Evolutionary conservation across 2,329 filamentous ascomycete genomes (phyloP).

Genomic region (Aspergillus phoenicis): DNA sequence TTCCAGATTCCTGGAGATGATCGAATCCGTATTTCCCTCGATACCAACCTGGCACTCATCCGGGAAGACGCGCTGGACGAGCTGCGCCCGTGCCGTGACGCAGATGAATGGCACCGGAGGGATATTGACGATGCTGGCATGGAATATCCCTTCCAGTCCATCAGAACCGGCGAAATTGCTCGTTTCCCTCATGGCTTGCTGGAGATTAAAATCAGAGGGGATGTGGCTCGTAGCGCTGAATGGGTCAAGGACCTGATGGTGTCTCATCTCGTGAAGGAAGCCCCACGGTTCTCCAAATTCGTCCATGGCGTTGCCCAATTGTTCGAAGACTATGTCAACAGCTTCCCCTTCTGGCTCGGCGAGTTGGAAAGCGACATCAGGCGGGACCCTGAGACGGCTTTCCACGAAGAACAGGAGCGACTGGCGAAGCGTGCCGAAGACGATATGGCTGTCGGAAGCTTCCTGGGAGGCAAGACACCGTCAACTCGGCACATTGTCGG

Average conservation of each 20-base stretch:
- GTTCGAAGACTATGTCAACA: slow-evolving; percentile 96
- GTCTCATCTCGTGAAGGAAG: slow-evolving; percentile 87
- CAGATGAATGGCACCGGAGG: slow-evolving; percentile 83
- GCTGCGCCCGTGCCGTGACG: slow-evolving; percentile 84
- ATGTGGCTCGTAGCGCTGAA: slow-evolving; percentile 64
- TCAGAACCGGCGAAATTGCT: slow-evolving; percentile 88
- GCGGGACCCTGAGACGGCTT: slow-evolving; percentile 85
- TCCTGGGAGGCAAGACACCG: slow-evolving; percentile 63
- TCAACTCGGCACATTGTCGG: slow-evolving; percentile 33
- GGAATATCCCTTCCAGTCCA: slow-evolving; percentile 81
- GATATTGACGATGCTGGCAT: slow-evolving; percentile 85
- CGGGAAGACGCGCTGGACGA: slow-evolving; percentile 72
- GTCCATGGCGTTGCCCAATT: slow-evolving; percentile 88
- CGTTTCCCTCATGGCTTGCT: slow-evolving; percentile 88
- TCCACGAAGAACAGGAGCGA: slow-evolving; percentile 86
- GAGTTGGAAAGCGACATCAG: slow-evolving; percentile 92
- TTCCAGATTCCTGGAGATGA: slow-evolving; percentile 96
- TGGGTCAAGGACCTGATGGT: slow-evolving; percentile 93
- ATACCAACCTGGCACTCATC: slow-evolving; percentile 89
- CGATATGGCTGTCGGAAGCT: slow-evolving; percentile 84
- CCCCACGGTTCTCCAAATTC: slow-evolving; percentile 93
- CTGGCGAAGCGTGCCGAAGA: slow-evolving; percentile 81
- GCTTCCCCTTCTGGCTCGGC: slow-evolving; percentile 91
- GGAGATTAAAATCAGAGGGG: slow-evolving; percentile 79
- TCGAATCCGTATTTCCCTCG: slow-evolving; percentile 86